Evolutionary conservation across 1,284 basidiomycete species (phyloP).

Genomic region (Tilletia caries): DNA sequence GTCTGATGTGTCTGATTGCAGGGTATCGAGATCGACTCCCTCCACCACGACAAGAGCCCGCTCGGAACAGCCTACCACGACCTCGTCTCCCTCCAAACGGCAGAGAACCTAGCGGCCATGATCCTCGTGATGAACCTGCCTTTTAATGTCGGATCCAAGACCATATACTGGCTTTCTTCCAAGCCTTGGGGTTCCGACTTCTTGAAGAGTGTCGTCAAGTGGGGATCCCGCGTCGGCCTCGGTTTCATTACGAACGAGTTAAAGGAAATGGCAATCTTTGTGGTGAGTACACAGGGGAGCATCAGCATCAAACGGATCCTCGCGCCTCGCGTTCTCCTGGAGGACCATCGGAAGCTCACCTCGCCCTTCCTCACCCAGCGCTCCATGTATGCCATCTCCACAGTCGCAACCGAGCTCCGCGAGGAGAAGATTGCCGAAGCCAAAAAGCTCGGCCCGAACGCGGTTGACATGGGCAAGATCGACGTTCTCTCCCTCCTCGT

Average conservation of each 20-base stretch:
- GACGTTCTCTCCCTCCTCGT: slow-evolving; percentile 16
- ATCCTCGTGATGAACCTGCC: slow-evolving; percentile 23
- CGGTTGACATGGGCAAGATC: slow-evolving; percentile 28
- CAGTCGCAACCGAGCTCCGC: slow-evolving; percentile 32
- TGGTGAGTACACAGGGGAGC: not conserved
- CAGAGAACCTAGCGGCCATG: slow-evolving; percentile 34
- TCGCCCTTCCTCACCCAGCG: not conserved
- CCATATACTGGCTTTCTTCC: not conserved
- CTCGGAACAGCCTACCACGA: slow-evolving; percentile 44
- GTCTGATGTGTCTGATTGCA: too few species aligned
- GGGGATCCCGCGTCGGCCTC: not conserved
- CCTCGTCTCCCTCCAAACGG: slow-evolving; percentile 41
- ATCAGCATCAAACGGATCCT: too few species aligned
- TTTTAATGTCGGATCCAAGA: not conserved
- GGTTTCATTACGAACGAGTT: not conserved
- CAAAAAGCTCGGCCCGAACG: slow-evolving; percentile 24
- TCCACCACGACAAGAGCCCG: slow-evolving; percentile 32
- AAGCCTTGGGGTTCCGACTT: slow-evolving; percentile 7
- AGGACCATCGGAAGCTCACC: not conserved
- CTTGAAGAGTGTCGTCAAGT: not conserved
- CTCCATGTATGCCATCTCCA: slow-evolving; percentile 35
- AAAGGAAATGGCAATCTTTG: not conserved
- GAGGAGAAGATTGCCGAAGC: slow-evolving; percentile 33
- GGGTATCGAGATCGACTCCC: slow-evolving; percentile 37
- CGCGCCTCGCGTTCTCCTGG: not conserved